A percentile compares a stretch with the other conserved stretches of the same genome.
Conservation (phyloP, 2,329 filamentous ascomycete species). For the Ophiostoma montium region DNA sequence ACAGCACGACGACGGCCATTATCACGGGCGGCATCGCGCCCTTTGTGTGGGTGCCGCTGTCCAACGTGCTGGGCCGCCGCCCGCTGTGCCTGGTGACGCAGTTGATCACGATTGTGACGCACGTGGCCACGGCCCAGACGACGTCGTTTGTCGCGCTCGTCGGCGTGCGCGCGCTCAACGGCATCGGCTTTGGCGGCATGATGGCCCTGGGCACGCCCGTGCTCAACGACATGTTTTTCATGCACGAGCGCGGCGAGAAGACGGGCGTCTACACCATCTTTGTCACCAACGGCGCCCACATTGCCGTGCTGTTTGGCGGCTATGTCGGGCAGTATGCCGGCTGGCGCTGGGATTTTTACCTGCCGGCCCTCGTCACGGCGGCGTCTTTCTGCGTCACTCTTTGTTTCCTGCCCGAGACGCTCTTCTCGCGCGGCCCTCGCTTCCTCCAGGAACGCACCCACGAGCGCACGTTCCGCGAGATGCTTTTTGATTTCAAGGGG, state of each 20-base stretch:
- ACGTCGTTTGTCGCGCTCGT: conserved; percentile 6
- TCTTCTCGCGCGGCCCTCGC: conserved; percentile 7
- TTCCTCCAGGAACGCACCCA: conserved; percentile 3
- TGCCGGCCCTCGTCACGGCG: conserved; percentile 10
- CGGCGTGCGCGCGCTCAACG: conserved; percentile 10
- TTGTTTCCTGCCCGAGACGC: conserved; percentile 8
- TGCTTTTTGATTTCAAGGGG: conserved; percentile 3
- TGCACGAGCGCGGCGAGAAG: conserved; percentile 12
- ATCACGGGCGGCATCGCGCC: conserved; percentile 10
- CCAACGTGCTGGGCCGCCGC: conserved; percentile 11
- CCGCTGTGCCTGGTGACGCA: conserved; percentile 10
- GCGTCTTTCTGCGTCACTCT: conserved; percentile 3
- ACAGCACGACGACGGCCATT: conserved; percentile 11
- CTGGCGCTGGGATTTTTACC: conserved; percentile 12
- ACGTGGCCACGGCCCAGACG: conserved; percentile 7
- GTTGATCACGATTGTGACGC: conserved; percentile 6
- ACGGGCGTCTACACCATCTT: conserved; percentile 12
- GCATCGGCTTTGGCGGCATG: conserved; percentile 11
- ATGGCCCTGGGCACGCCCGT: conserved; percentile 12
- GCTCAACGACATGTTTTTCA: conserved; percentile 13
- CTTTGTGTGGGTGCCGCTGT: conserved; percentile 9
- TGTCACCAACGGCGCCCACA: conserved; percentile 11
- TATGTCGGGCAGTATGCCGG: conserved; percentile 10
- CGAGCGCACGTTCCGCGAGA: conserved; percentile 2
- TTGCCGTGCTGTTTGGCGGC: conserved; percentile 9